Evolutionary conservation across 306 rosid species (phyloP).

Genomic region (Pyrus pyrifolia): DNA sequence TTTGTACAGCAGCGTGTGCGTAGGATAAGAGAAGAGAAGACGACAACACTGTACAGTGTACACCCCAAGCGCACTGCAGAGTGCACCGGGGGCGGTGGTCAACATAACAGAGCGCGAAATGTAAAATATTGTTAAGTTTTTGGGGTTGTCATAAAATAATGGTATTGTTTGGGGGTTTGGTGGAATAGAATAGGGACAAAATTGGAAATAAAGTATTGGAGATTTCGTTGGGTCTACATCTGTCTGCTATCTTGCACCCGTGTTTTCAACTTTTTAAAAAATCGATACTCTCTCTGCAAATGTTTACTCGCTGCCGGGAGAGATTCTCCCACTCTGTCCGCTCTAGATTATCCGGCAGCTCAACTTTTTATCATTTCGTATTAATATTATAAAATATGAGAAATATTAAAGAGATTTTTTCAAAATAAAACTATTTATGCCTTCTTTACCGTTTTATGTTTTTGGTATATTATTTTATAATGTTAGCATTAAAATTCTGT

Average conservation of each 20-base stretch:
- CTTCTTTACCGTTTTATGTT: no score
- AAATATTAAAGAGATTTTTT: no score
- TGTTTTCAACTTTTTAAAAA: slow-evolving; percentile 8
- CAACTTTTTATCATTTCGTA: no score
- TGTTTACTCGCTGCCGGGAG: background rate
- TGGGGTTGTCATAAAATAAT: background rate
- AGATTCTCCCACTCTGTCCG: no score
- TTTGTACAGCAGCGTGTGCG: slow-evolving; percentile 9
- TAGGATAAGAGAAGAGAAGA: slow-evolving; percentile 11
- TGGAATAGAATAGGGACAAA: slow-evolving; percentile 16
- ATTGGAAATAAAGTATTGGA: background rate
- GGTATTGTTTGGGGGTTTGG: background rate
- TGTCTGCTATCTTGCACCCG: slow-evolving; percentile 23
- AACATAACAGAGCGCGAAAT: background rate
- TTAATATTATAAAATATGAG: no score
- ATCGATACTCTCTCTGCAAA: background rate
- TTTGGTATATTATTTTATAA: no score
- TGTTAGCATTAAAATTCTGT: fast-evolving
- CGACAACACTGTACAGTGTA: slow-evolving; percentile 20
- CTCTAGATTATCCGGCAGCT: no score
- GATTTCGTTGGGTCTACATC: slow-evolving; percentile 50
- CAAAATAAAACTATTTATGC: fast-evolving
- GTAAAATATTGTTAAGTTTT: background rate
- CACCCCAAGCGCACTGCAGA: slow-evolving; percentile 28
- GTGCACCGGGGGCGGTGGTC: slow-evolving; percentile 18